phyloP scores from a whole-genome alignment of 257 asterid genomes.

The Nicotiana knightiana region DNA sequence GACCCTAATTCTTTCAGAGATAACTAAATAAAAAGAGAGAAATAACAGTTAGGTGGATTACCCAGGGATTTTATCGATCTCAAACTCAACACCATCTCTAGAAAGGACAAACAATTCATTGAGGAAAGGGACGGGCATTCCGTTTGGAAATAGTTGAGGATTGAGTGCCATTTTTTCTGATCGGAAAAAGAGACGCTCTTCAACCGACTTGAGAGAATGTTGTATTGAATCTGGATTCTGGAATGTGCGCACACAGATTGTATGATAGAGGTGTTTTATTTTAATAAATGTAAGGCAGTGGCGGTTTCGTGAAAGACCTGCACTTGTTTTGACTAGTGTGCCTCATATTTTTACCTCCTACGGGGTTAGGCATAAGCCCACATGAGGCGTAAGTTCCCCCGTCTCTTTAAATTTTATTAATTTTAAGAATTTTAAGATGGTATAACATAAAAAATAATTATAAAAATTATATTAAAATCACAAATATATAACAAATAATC shows the following conservation, averaged over 20 bases:
- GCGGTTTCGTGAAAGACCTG: background rate
- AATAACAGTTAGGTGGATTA: background rate
- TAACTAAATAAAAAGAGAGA: too few species aligned
- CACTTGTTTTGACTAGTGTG: background rate
- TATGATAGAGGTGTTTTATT: too few species aligned
- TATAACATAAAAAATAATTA: too few species aligned
- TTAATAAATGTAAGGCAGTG: background rate
- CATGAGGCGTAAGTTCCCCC: too few species aligned
- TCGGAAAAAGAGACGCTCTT: background rate
- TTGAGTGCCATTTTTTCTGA: slow-evolving; percentile 61
- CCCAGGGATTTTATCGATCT: slow-evolving; percentile 89
- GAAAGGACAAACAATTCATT: slow-evolving; percentile 80
- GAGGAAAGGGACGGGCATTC: slow-evolving; percentile 87
- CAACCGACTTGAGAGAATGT: background rate
- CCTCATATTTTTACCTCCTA: too few species aligned
- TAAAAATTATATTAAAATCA: too few species aligned
- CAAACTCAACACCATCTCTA: slow-evolving; percentile 87
- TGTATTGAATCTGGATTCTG: background rate
- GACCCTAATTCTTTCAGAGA: background rate
- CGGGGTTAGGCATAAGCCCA: too few species aligned
- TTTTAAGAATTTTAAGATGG: too few species aligned
- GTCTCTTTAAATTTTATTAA: too few species aligned
- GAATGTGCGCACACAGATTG: background rate
- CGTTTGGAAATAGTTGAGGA: slow-evolving; percentile 79
- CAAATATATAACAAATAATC: too few species aligned